Base-by-base conservation (phyloP, 2,329 filamentous ascomycete species). In the Exophiala sideris region DNA sequence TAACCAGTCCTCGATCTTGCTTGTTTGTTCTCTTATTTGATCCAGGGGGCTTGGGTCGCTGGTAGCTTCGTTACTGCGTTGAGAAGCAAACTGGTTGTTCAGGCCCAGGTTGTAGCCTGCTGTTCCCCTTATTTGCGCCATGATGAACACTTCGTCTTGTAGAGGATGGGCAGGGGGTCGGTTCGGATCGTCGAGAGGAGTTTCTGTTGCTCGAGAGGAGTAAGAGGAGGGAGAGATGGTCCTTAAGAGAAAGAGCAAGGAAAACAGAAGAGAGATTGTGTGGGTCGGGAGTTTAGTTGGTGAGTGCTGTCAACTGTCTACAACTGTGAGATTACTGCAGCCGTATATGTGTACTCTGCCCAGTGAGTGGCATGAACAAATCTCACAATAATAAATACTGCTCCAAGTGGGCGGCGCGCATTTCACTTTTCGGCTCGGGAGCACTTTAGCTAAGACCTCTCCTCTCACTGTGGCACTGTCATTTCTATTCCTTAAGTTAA, bases 1-100 rank as follows among this genome's bases (percentile, higher is more conserved):
- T 69, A 99, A 75, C 70, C 89, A 76, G 71, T 99, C 94, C 77
- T 99, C 94, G 63, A 99, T 92, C 81, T 96, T 97, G 86, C 89
- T 96, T 48, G 94, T 99, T 74, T 97, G 91, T 72, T 91, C 84
- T 61, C 94, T 83, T 69, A 99, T 90, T 66, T 89, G 82, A 72
- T 96, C 94, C 64, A 99, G 83, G 54, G 87, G 85, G 71, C 84
- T 89, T 45, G 86, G 82, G 66, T 91, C 86, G 68, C 80, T 82
- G 54, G 79, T 82, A 55, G 79, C 82, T 63, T 87, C 81, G 63
- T 71, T 75, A 62, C 75, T 77, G 66, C 76, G 79, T 56, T 78
- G 78, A 45, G 80, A 82, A 60, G 82, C 85, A 66, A 90, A 91
- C 61, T 85, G 83, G 68, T 84, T 85, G 67, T 85, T 83, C 71